Evolutionary conservation across 1,284 basidiomycete species (phyloP).

Genomic region (Phellopilus nigrolimitatus): DNA sequence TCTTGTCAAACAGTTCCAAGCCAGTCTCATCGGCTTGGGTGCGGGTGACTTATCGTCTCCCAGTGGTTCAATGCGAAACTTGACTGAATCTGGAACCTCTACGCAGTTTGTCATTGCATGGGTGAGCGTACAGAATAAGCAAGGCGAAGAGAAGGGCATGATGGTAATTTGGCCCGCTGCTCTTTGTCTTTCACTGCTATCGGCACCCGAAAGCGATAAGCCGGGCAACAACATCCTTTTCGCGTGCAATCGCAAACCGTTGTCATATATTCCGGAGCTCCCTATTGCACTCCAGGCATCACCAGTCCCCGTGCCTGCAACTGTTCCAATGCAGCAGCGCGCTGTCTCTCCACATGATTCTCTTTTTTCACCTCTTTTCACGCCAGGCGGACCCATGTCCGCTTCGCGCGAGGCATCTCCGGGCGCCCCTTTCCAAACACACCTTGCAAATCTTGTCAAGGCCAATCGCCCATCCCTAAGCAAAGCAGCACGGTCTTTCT

Average conservation of each 20-base stretch:
- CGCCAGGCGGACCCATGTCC: conserved; percentile 16
- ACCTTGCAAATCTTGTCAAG: conserved; percentile 23
- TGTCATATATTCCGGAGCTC: conserved; percentile 57
- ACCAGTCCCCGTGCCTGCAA: conserved; percentile 35
- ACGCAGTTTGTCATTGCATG: conserved; percentile 58
- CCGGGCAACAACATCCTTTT: conserved; percentile 29
- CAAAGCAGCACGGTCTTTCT: conserved; percentile 38
- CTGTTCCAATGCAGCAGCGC: conserved; percentile 16
- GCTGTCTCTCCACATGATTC: conserved; percentile 14
- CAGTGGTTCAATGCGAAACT: not conserved
- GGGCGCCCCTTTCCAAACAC: conserved; percentile 26
- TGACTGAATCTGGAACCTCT: conserved; percentile 2
- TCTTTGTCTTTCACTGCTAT: conserved; percentile 50
- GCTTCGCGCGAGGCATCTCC: conserved; percentile 27
- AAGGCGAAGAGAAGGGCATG: conserved; percentile 66
- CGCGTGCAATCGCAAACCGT: conserved; percentile 37
- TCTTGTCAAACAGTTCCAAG: conserved; percentile 57
- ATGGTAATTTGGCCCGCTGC: conserved; percentile 63
- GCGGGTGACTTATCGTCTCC: conserved; percentile 44
- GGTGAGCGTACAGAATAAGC: conserved; percentile 68
- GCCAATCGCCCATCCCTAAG: conserved; percentile 14
- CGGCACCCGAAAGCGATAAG: conserved; percentile 23
- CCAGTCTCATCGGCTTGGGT: conserved; percentile 56
- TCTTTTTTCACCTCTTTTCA: conserved; percentile 17
- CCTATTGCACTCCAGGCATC: conserved; percentile 63